phyloP scores from a whole-genome alignment of 768 basidiomycete genomes.

The Lentinula boryana region DNA sequence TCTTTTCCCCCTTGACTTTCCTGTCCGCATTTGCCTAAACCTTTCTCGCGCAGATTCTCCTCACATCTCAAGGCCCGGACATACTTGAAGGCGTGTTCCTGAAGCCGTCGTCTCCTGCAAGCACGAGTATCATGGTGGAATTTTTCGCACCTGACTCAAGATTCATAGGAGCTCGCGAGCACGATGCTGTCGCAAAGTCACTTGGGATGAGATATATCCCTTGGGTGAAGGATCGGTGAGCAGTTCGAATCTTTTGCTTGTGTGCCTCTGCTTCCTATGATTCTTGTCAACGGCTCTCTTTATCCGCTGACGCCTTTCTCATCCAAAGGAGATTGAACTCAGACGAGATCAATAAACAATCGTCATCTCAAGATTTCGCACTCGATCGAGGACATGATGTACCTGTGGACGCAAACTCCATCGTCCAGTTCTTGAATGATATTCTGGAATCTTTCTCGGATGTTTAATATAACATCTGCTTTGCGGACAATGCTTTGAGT shows the following conservation, averaged over 20 bases:
- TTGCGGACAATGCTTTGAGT: background rate
- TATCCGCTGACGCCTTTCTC: no score
- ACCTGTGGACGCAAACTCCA: constrained; percentile 31
- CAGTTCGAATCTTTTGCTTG: background rate
- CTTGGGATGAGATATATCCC: constrained; percentile 54
- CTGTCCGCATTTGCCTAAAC: background rate
- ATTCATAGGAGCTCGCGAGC: constrained; percentile 58
- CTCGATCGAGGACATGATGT: constrained; percentile 20
- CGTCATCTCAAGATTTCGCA: constrained; percentile 25
- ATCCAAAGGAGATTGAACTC: constrained; percentile 28
- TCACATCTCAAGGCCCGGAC: constrained; percentile 55
- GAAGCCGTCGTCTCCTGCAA: constrained; percentile 50
- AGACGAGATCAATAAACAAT: constrained; percentile 8
- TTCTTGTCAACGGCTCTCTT: background rate
- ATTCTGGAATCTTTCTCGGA: constrained; percentile 3
- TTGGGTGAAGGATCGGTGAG: constrained; percentile 38
- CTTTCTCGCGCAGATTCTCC: constrained; percentile 36
- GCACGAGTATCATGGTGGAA: constrained; percentile 29
- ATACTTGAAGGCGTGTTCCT: constrained; percentile 70
- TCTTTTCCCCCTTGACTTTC: constrained; percentile 9
- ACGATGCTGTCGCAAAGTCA: constrained; percentile 48
- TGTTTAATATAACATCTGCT: background rate
- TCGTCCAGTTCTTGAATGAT: constrained; percentile 33
- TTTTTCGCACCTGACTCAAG: constrained; percentile 28
- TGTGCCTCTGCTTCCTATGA: background rate